Percentiles rank a stretch among this genome's conserved stretches.
phyloP scores from a whole-genome alignment of 495 filamentous ascomycete species.

The Arthonia radiata region DNA sequence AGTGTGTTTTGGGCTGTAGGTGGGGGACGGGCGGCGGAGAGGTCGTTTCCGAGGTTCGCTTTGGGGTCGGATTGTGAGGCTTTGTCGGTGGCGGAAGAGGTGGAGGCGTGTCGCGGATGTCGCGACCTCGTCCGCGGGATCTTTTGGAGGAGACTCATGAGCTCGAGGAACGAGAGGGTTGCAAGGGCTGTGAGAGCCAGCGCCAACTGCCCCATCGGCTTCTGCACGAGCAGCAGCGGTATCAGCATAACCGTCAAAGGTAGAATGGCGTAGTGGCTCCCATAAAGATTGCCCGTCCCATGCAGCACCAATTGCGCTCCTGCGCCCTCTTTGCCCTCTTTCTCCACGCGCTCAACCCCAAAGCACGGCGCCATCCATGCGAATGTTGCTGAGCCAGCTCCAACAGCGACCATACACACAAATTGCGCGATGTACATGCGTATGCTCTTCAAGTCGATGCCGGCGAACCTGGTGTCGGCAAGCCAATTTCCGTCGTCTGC shows the following conservation, averaged over 20 bases:
- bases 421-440: constrained; percentile 53
- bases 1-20: constrained; percentile 23
- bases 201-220: constrained; percentile 79
- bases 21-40: constrained; percentile 28
- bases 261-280: constrained; percentile 71
- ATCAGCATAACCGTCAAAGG: constrained; percentile 44
- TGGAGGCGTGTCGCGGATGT: too few species aligned
- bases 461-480: constrained; percentile 25
- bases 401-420: constrained; percentile 40
- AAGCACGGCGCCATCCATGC: constrained; percentile 11
- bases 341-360: too few species aligned
- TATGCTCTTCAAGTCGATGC: constrained; percentile 53
- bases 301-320: too few species aligned
- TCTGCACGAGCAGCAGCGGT: constrained; percentile 57
- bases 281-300: constrained; percentile 79
- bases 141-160: too few species aligned
- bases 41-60: too few species aligned
- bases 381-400: constrained; percentile 22
- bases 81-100: too few species aligned
- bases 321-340: too few species aligned
- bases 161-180: constrained; percentile 66
- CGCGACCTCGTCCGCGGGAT: too few species aligned
- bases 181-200: constrained; percentile 61
- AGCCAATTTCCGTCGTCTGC: constrained; percentile 82
- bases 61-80: too few species aligned